Conservation (phyloP, 345 rosid species). For the Iberis pinnata region DNA sequence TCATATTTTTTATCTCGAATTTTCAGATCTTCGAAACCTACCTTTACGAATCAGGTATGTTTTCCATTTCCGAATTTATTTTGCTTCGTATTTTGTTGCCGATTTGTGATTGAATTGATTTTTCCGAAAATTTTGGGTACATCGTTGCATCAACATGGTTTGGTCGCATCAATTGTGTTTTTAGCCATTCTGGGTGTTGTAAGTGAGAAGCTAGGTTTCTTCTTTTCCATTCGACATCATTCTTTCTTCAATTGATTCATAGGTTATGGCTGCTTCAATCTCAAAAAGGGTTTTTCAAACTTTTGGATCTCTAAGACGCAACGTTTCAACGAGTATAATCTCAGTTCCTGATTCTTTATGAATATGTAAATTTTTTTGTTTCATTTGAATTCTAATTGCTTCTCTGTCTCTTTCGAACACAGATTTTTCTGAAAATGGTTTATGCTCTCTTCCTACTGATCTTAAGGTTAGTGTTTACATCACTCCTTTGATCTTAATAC, state of each 20-base stretch:
- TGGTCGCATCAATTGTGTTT: too few species aligned
- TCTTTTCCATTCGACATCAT: too few species aligned
- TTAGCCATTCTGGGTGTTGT: too few species aligned
- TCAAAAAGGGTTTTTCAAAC: too few species aligned
- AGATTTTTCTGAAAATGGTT: constrained; percentile 24
- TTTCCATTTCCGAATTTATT: background rate
- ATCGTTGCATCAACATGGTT: background rate
- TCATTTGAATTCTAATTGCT: background rate
- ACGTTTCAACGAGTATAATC: too few species aligned
- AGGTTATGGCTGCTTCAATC: too few species aligned
- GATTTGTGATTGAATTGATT: constrained; percentile 4
- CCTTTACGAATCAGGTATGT: constrained; percentile 20
- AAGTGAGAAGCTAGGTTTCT: too few species aligned
- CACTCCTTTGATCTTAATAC: background rate
- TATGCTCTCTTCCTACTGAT: constrained; percentile 17
- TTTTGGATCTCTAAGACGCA: too few species aligned
- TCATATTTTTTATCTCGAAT: background rate
- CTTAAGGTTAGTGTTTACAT: constrained; percentile 15
- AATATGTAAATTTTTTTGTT: too few species aligned
- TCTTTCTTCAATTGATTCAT: too few species aligned
- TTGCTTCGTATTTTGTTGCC: background rate
- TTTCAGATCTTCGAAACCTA: constrained; percentile 12
- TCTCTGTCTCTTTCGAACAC: constrained; percentile 2
- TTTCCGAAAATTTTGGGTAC: background rate
- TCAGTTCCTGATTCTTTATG: too few species aligned